Evolutionary conservation across 2,329 filamentous ascomycete genomes (phyloP), one percentile per base, ranked within the genome.

Genomic region (Trichoderma hamatum): DNA sequence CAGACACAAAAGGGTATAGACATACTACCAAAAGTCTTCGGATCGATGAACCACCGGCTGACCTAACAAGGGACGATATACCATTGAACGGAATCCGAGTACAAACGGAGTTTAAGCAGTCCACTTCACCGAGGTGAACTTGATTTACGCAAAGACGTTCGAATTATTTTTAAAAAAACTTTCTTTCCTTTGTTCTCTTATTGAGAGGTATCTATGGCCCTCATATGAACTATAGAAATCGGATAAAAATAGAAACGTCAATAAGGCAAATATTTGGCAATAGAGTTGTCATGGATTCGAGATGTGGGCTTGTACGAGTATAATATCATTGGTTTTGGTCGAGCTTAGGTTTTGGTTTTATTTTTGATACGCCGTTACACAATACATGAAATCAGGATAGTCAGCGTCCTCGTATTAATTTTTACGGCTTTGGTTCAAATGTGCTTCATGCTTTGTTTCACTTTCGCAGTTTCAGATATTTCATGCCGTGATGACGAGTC

Each of bases 81-180:
- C 79, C 80, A 1, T 68, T 82, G 46, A 77, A 80, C 46, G 76
- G 78, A 1, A 82, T 82, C 11, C 71, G 77, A n/a, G 79, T 82
- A 3, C 73, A 80, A 2, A 81, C 60, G 16, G 78, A 80, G 11
- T 78, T 82, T 65, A 73, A 75, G 32, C 78, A 75, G 26, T 76
- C 76, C 1, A 59, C 39, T 24, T 59, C 64, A 10, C 39, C 64
- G 2, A 67, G 64, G 39, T 67, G 43, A 59, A 51, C 14, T 36
- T 39, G 13, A 58, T 66, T 9, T 10, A 58, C 9, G 14, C 36
- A 21, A 43, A 19, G 28, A 10, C 16, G 54, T 59, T 67, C n/a
- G 39, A 59, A 36, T 49, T 26, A 51, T 26, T 58, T 66, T 9
- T 32, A 7, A 19, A 39, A 26, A 28, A 36, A n/a, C n/a, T n/a